Evolutionary conservation across 768 basidiomycete genomes (phyloP).

Genomic region (Pleurotus pulmonarius): DNA sequence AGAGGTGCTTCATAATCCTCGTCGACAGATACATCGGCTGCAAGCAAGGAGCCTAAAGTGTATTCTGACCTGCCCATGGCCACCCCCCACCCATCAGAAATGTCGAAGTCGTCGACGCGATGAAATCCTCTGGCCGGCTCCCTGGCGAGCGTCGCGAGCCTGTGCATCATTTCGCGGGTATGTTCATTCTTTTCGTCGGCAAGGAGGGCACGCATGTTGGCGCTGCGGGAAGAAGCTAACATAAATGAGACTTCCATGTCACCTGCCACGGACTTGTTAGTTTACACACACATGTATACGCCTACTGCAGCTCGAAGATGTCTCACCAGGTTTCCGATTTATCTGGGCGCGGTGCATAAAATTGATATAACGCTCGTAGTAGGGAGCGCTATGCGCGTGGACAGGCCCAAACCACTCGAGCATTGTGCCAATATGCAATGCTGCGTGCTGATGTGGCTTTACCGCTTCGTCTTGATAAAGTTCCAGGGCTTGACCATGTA

Average conservation of each 20-base stretch:
- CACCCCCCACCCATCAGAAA: too few relatives aligned
- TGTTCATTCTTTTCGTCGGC: slow-evolving; percentile 6
- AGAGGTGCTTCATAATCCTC: slow-evolving; percentile 1
- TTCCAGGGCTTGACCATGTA: slow-evolving; percentile 12
- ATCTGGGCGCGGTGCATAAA: slow-evolving; percentile 18
- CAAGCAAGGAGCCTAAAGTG: background rate
- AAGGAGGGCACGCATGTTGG: slow-evolving; percentile 13
- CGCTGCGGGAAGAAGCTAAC: slow-evolving; percentile 2
- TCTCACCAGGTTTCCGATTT: slow-evolving; percentile 17
- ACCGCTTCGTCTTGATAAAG: slow-evolving; percentile 16
- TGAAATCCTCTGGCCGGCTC: slow-evolving; percentile 15
- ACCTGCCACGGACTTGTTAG: slow-evolving; percentile 9
- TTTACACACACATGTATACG: background rate
- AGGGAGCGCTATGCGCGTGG: slow-evolving; percentile 21
- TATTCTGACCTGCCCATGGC: background rate
- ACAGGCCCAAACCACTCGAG: slow-evolving; percentile 18
- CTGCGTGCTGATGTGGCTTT: slow-evolving; percentile 18
- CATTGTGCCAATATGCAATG: slow-evolving; percentile 17
- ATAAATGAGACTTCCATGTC: slow-evolving; percentile 16
- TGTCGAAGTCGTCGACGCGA: slow-evolving; percentile 8
- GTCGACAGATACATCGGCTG: background rate
- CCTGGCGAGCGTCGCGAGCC: slow-evolving; percentile 8
- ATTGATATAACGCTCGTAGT: slow-evolving; percentile 25
- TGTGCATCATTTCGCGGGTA: slow-evolving; percentile 7
- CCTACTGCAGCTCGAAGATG: background rate